Conservation (phyloP, 805 yeast genomes). For the Starmerella vaccinii region DNA sequence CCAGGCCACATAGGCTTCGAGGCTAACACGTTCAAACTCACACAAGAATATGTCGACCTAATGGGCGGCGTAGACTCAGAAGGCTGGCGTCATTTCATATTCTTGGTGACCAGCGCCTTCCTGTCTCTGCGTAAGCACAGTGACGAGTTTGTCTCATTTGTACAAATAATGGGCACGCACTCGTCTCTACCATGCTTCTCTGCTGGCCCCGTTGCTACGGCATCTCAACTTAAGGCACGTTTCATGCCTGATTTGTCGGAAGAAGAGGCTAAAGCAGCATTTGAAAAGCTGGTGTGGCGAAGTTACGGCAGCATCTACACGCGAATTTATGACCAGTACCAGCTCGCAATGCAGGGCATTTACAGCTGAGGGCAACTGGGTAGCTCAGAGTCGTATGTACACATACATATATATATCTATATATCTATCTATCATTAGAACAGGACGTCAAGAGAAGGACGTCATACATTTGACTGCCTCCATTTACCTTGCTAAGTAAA, state of each 20-base stretch:
- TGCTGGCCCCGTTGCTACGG: conserved; percentile 66
- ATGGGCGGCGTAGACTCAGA: conserved; percentile 68
- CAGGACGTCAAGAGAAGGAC: no score
- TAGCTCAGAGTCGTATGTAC: no score
- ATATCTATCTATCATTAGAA: no score
- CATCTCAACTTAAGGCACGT: conserved; percentile 67
- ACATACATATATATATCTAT: no score
- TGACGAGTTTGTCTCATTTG: conserved; percentile 67
- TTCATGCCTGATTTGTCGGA: conserved; percentile 69
- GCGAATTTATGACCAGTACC: conserved; percentile 88
- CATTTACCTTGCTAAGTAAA: no score
- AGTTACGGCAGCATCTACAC: conserved; percentile 85
- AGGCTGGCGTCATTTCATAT: conserved; percentile 49
- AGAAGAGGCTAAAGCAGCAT: conserved; percentile 61
- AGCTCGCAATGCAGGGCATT: conserved; percentile 88
- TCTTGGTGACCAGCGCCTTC: conserved; percentile 62
- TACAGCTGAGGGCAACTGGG: conserved; percentile 33
- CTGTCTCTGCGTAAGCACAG: conserved; percentile 60
- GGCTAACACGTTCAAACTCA: conserved; percentile 92
- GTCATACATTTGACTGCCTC: no score
- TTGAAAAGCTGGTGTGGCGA: conserved; percentile 70
- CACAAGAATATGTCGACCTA: conserved; percentile 78
- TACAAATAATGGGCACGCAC: conserved; percentile 89
- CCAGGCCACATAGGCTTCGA: conserved; percentile 93
- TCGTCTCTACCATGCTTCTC: conserved; percentile 85